These are phyloP conservation scores for Nicotiana sylvestris DNA, from an alignment of 257 asterid genomes.

Conservation along the genomic window DNA sequence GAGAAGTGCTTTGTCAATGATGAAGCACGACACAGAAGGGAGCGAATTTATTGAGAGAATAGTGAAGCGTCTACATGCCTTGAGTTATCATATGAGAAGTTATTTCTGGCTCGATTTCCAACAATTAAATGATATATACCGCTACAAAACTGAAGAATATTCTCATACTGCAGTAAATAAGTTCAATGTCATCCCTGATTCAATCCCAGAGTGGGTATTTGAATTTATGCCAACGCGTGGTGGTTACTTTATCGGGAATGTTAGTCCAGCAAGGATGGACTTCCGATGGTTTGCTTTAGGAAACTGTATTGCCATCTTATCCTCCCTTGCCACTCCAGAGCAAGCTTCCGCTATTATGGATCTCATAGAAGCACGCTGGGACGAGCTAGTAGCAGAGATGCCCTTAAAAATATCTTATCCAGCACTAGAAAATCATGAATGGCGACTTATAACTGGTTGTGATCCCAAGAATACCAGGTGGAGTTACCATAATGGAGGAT, in stretches of 20 bases:
- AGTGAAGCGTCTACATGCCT: slow-evolving; percentile 68
- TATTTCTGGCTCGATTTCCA: slow-evolving; percentile 80
- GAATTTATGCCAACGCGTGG: slow-evolving; percentile 74
- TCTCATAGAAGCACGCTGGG: slow-evolving; percentile 76
- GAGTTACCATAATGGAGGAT: slow-evolving; percentile 87
- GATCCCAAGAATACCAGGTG: slow-evolving; percentile 79
- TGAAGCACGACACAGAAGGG: slow-evolving; percentile 65
- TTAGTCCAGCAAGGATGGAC: slow-evolving; percentile 81
- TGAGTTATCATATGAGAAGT: slow-evolving; percentile 71
- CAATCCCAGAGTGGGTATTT: slow-evolving; percentile 74
- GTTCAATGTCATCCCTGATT: slow-evolving; percentile 72
- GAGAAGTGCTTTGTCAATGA: slow-evolving; percentile 54
- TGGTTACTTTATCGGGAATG: slow-evolving; percentile 71
- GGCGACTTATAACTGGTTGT: slow-evolving; percentile 64
- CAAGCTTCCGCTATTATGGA: slow-evolving; percentile 80
- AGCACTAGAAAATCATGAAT: slow-evolving; percentile 63
- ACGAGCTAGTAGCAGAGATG: slow-evolving; percentile 75
- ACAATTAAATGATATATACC: slow-evolving; percentile 65
- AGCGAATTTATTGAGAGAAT: slow-evolving; percentile 58
- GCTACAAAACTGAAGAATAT: slow-evolving; percentile 71
- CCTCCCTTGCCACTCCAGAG: slow-evolving; percentile 65
- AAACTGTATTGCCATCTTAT: slow-evolving; percentile 60
- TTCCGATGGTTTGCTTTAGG: slow-evolving; percentile 77
- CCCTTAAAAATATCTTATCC: slow-evolving; percentile 67
- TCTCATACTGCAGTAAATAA: slow-evolving; percentile 80